Base-by-base conservation (phyloP, 768 basidiomycete species). In the Agrocybe praecox region DNA sequence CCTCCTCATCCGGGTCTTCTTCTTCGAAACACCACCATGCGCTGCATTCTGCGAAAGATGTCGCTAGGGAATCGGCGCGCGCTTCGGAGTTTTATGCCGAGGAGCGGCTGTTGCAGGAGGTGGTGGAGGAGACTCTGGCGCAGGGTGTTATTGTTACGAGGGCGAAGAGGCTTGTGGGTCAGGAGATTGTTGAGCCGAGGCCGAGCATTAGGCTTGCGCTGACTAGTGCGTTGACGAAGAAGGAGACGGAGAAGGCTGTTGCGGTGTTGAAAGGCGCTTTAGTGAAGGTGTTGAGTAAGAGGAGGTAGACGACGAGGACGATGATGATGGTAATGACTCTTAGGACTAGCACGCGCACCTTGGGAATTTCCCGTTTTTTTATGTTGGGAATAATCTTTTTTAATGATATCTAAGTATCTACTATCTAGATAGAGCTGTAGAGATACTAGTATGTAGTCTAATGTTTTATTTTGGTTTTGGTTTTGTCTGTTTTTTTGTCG, bases 191-290 rank as follows among this genome's bases (percentile, higher is more conserved):
- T 14, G 93, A 97, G 69, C 80, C 85, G 14, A 79, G 87, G 45
- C 94, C 97, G 33, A 92, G 90, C 63, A 86, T 98, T 57, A 83
- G 92, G 58, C 75, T 98, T 17, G 89, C 89, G 19, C 74, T 96
- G 60, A 88, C 84, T 6, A 83, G 87, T 15, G 93, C 86, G 12
- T 70, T 98, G 62, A 87, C 87, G 22, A 89, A 80, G 80, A 96
- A 96, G 75, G 97, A 98, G 63, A 84, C 87, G 53, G 95, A 97
- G 79, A 96, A 94, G 78, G 91, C 94, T 4, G 85, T 87, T 6
- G 74, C 73, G 21, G 80, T 90, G n/a, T 71, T 99, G 55, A 92
- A 88, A 74, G 77, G 79, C 21, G 88, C 87, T 36, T 74, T 94
- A 44, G 77, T 81, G 36, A 94, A 95, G 76, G 84, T 92, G 2